A percentile compares a stretch with the other conserved stretches of the same genome.
Evolutionary conservation across 805 yeast genomes (phyloP).

Genomic region (Brettanomyces custersianus): DNA sequence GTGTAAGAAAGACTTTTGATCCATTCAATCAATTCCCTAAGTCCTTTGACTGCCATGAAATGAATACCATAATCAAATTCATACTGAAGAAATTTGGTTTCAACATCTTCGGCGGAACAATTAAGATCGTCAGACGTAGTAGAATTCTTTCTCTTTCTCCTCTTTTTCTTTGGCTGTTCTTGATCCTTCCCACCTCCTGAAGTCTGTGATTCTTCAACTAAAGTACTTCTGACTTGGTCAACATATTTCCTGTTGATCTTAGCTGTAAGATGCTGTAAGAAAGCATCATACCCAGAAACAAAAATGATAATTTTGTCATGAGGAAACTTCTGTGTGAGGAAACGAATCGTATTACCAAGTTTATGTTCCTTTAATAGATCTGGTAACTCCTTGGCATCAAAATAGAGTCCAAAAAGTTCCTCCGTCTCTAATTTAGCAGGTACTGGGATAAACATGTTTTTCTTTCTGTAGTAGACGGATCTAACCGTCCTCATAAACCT

Average conservation of each 20-base stretch:
- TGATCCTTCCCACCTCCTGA: conserved; percentile 6
- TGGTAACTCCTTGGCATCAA: conserved; percentile 37
- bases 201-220: conserved; percentile 6
- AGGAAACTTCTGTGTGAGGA: conserved; percentile 15
- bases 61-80: conserved; percentile 41
- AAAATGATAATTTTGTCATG: conserved; percentile 32
- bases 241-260: conserved; percentile 38
- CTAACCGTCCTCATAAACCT: conserved; percentile 42
- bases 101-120: conserved; percentile 27
- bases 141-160: conserved; percentile 4
- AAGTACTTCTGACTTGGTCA: conserved; percentile 17
- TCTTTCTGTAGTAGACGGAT: conserved; percentile 37
- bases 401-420: conserved; percentile 33
- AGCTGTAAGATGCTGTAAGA: conserved; percentile 33
- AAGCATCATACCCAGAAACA: conserved; percentile 40
- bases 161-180: conserved; percentile 4
- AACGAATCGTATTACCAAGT: conserved; percentile 15
- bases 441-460: conserved; percentile 50
- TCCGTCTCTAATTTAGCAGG: conserved; percentile 33
- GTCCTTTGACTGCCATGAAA: conserved; percentile 39
- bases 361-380: conserved; percentile 22
- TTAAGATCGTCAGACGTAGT: not conserved
- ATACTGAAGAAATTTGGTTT: conserved; percentile 31
- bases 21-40: conserved; percentile 42
- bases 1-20: conserved; percentile 49